phyloP scores from a whole-genome alignment of 805 yeast species.

The Kodamaea nitidulidarum region DNA sequence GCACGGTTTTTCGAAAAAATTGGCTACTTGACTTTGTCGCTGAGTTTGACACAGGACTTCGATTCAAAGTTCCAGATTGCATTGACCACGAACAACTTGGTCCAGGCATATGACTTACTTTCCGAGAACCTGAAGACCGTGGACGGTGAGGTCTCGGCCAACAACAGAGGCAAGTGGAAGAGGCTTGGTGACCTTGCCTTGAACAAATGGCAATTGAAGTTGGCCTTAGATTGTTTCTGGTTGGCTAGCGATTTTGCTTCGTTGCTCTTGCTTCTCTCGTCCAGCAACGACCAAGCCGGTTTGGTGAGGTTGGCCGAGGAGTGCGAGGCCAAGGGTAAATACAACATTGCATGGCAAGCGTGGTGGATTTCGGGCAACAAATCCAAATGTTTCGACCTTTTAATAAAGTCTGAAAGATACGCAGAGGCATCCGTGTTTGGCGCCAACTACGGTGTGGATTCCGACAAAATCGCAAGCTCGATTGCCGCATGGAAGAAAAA shows the following conservation, averaged over 20 bases:
- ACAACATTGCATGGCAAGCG: conserved; percentile 87
- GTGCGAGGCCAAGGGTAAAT: conserved; percentile 73
- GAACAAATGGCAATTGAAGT: conserved; percentile 67
- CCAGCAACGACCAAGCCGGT: conserved; percentile 65
- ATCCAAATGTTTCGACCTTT: conserved; percentile 56
- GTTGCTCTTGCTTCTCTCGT: conserved; percentile 73
- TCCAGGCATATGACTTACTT: conserved; percentile 58
- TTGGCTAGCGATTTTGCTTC: conserved; percentile 81
- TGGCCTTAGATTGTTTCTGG: conserved; percentile 77
- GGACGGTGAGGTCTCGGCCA: conserved; percentile 10
- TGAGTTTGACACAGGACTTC: conserved; percentile 74
- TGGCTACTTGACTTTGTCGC: conserved; percentile 80
- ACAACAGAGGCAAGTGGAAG: conserved; percentile 67
- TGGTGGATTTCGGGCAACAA: conserved; percentile 82
- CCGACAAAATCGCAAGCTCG: conserved; percentile 40
- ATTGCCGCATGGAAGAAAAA: conserved; percentile 66
- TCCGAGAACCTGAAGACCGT: conserved; percentile 27
- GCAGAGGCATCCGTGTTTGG: conserved; percentile 86
- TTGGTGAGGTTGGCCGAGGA: conserved; percentile 59
- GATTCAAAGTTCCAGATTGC: conserved; percentile 94
- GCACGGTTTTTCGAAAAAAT: conserved; percentile 93
- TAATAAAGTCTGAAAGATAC: conserved; percentile 62
- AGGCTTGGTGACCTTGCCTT: conserved; percentile 85
- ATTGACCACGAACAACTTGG: conserved; percentile 65
- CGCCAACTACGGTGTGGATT: conserved; percentile 54